phyloP scores from a whole-genome alignment of 192 early-diverging fungal genomes.

The Funneliformis mosseae region DNA sequence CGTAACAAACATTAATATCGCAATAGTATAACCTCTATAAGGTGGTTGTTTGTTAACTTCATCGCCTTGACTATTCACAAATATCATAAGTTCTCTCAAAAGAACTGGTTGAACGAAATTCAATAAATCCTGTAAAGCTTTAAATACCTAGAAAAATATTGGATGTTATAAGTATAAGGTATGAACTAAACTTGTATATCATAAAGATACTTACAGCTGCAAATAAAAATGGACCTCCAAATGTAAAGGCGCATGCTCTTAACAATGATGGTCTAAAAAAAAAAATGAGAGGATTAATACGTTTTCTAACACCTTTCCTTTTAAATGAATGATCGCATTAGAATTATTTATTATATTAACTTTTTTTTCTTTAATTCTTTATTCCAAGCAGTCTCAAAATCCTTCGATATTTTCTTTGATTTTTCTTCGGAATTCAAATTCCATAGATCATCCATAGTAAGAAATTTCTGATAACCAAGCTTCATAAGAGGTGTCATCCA shows the following conservation, averaged over 20 bases:
- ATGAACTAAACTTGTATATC: not conserved
- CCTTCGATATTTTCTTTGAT: constrained; percentile 57
- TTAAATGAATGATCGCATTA: too few species aligned
- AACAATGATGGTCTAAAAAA: constrained; percentile 70
- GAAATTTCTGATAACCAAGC: constrained; percentile 72
- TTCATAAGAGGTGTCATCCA: constrained; percentile 92
- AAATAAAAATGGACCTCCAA: constrained; percentile 67
- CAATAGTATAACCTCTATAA: constrained; percentile 80
- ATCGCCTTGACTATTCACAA: constrained; percentile 63
- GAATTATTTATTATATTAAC: constrained; percentile 24
- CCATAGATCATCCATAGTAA: constrained; percentile 77
- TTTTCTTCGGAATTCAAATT: constrained; percentile 59
- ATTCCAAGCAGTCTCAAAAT: constrained; percentile 75
- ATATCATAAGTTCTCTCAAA: constrained; percentile 68
- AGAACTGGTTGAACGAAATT: constrained; percentile 81
- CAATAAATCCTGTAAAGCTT: constrained; percentile 72
- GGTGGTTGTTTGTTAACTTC: constrained; percentile 56
- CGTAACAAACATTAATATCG: constrained; percentile 76
- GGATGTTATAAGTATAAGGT: not conserved
- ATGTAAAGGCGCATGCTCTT: constrained; percentile 58
- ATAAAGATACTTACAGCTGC: constrained; percentile 53
- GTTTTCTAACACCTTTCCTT: not conserved
- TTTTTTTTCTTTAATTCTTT: constrained; percentile 60
- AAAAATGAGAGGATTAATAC: not conserved
- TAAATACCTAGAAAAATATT: constrained; percentile 58